Evolutionary conservation across 2,329 filamentous ascomycete genomes (phyloP), one percentile per base, ranked within the genome.

Genomic region (Sclerotinia spermophila): DNA sequence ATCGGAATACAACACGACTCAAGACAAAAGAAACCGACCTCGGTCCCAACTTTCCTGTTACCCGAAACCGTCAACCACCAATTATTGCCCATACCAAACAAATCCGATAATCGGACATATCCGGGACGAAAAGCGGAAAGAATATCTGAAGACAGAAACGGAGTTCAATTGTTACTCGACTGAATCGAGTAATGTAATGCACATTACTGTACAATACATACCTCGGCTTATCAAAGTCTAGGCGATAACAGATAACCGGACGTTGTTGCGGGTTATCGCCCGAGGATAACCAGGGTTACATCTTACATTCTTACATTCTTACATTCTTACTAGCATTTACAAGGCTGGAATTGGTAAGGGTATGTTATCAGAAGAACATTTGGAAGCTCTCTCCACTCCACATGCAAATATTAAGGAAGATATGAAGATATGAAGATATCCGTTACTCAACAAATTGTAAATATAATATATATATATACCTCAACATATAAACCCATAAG

Each of bases 171-270:
- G 30, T 56, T 56, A 40, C 48, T 53, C n/a, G 44, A 51, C 44
- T 33, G 4, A 7, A 30, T 61, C 44, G 56, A 61, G 58, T 61
- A 58, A 60, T 68, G 58, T n/a, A 15, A 51, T 27, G n/a, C n/a
- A 27, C 48, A 51, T 53, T 27, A n/a, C n/a, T n/a, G n/a, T n/a
- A n/a, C n/a, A n/a, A n/a, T 53, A 2, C n/a, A 53, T 53, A 17
- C 67, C 67, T 68, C 67, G 67, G 67, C 44, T 48, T 40, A 62
- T 53, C 55, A 30, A 42, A n/a, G 33, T 40, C 56, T 68, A 53
- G 67, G 67, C 67, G 67, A 68, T 68, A 68, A 67, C 48, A 68
- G 67, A 68, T 68, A 68, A 48, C 42, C 24, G 56, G 30, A 27
- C 17, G 15, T 53, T 68, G 19, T 3, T 4, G 27, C 51, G 33